These are phyloP conservation scores for Lactifluus echinatus DNA, from an alignment of 768 basidiomycete species.

Conservation along the genomic window DNA sequence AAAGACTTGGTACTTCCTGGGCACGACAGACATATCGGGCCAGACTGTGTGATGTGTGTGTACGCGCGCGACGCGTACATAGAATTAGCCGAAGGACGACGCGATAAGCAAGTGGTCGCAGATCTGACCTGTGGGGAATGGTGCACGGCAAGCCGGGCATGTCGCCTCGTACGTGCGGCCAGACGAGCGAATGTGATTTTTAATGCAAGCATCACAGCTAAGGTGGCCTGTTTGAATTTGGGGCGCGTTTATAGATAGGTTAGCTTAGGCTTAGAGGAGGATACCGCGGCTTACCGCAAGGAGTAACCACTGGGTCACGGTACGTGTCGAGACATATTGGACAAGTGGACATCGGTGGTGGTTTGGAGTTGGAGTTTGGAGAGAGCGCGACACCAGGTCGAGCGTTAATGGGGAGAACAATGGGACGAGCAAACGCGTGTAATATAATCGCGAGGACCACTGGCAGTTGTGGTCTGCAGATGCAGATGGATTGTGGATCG, in stretches of 20 bases:
- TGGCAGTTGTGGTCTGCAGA: neutral
- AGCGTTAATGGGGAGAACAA: neutral
- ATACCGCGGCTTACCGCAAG: constrained; percentile 11
- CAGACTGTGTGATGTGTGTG: too few species aligned
- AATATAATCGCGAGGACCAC: neutral
- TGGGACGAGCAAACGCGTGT: neutral
- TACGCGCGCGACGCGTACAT: too few species aligned
- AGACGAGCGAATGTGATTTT: neutral
- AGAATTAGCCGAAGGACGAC: neutral
- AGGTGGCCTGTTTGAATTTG: constrained; percentile 15
- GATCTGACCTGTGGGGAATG: constrained; percentile 8
- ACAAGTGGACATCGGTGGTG: constrained; percentile 3
- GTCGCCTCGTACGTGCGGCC: neutral
- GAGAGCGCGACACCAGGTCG: neutral
- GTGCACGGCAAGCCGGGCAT: constrained; percentile 16
- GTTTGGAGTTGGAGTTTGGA: neutral
- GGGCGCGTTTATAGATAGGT: too few species aligned
- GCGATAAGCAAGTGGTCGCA: neutral
- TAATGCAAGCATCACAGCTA: constrained; percentile 6
- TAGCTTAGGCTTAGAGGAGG: neutral
- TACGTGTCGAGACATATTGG: constrained; percentile 15
- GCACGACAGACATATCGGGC: constrained; percentile 6
- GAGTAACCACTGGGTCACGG: constrained; percentile 8
- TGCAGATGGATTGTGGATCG: neutral
- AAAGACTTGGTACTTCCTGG: constrained; percentile 10